Evolutionary conservation across 2,329 filamentous ascomycete species (phyloP).

Genomic region (Penicillium italicum): DNA sequence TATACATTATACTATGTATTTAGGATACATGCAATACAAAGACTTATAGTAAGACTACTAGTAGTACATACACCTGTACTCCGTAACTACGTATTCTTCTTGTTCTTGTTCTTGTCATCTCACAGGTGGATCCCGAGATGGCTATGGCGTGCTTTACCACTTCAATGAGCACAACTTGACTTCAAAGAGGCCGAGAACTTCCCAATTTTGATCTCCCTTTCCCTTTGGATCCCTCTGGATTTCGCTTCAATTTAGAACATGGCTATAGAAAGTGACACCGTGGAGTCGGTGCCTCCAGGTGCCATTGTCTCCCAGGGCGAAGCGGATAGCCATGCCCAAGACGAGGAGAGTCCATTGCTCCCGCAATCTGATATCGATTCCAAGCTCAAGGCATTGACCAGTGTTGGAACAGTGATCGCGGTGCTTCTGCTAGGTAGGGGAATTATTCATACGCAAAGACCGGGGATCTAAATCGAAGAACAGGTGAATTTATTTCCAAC

Average conservation of each 20-base stretch:
- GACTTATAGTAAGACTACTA: too few species aligned
- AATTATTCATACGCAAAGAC: not conserved
- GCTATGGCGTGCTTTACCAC: constrained; percentile 17
- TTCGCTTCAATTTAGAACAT: not conserved
- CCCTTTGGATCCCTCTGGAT: too few species aligned
- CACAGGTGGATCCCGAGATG: not conserved
- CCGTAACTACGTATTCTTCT: too few species aligned
- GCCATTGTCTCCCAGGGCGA: not conserved
- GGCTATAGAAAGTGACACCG: constrained; percentile 1
- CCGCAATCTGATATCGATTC: not conserved
- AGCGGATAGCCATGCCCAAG: not conserved
- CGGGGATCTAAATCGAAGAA: not conserved
- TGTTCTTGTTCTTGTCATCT: too few species aligned
- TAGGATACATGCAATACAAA: too few species aligned
- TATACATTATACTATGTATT: too few species aligned
- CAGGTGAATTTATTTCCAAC: constrained; percentile 63
- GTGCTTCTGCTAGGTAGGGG: constrained; percentile 30
- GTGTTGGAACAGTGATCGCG: constrained; percentile 26
- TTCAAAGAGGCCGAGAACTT: too few species aligned
- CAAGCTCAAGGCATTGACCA: constrained; percentile 9
- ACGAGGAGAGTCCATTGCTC: constrained; percentile 22
- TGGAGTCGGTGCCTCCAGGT: not conserved
- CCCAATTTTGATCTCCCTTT: too few species aligned
- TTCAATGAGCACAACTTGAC: constrained; percentile 14
- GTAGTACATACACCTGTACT: too few species aligned